Base-by-base conservation (phyloP, 495 filamentous ascomycete species). In the Rhypophila decipiens region DNA sequence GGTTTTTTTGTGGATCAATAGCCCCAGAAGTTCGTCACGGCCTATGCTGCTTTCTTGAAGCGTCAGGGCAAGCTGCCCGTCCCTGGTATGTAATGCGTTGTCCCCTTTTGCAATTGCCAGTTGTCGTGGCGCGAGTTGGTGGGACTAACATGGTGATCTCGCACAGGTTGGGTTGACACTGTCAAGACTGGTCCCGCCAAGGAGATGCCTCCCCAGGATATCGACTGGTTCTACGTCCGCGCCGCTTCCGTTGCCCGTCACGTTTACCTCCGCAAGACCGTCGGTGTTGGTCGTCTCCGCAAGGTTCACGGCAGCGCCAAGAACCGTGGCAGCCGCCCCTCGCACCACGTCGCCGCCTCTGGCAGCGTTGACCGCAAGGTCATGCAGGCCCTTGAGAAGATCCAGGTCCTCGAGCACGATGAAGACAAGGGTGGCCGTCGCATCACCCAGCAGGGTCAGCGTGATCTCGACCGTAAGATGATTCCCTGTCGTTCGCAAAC, bases 191-290 rank as follows among this genome's bases (percentile, higher is more conserved):
- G 88, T 49, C 78, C 83, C 68, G 84, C 85, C 69, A 95, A 95
- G 74, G 91, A 97, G 78, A 87, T 97, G 56, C 91, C 91, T 60
- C 91, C 91, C 63, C 91, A 95, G 82, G 86, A 86, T 65, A 85
- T 87, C 63, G 90, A 96, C 79, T 96, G 90, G 90, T 98, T 87
- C 85, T 98, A 97, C 85, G 79, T 96, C 70, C 91, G 93, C 66
- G 89, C 91, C 66, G 93, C 93, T 59, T 77, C 90, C 59, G 83
- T 96, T 68, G 93, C 93, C 59, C 93, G 93, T 65, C 93, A 98
- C 76, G 81, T 97, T 79, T 98, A 98, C 79, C 82, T 98, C 70
- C 84, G 93, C 73, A 97, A 97, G 79, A 96, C 90, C 63, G 90
- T 98, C 66, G 93, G 93, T 78, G 90, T 98, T 50, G 87, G 87